Base-by-base conservation (phyloP, 805 yeast genomes). In the Torulaspora delbrueckii region DNA sequence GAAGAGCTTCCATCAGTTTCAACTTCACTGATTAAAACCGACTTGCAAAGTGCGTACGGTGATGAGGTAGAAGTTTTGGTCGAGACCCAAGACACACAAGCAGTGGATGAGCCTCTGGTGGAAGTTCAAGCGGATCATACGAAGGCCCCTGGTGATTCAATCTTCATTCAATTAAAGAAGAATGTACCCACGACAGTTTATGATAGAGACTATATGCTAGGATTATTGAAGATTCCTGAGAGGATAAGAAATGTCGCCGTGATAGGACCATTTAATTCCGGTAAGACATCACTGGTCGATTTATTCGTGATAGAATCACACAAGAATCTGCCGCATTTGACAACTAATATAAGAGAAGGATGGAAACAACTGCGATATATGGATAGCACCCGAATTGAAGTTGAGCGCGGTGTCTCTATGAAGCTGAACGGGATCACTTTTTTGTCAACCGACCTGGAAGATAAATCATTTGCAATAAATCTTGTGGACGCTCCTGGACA, bases 401-500 rank as follows among this genome's bases (percentile, higher is more conserved):
- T 74, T 1, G 79, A 79, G 34, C 69, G 96, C 48, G 90, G 89
- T 0, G 52, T 87, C 5, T 72, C 95, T 1, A 72, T 87, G 12
- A 81, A 81, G 55, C 42, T 83, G 1, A 67, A 82, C 1, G 81
- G 87, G 0, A 72, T 84, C 52, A 69, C 91, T 0, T 54, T 86
- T 8, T 60, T 90, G 5, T 62, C 83, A 12, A 77, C 75, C 0
- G 78, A 79, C 57, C 50, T 77, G 24, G 66, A 66, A 12, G 76
- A 72, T 1, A 78, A 76, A 50, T 82, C 95, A 0, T 65, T 69
- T 13, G 77, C 78, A 0, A 56, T 82, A 16, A 86, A 84, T 57
- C 50, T 90, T 0, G 53, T 88, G 0, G 99, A 95, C 57, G 72
- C 96, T 0, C 99, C 99, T 0, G 99, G 99, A 0, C 98, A 93